Base-by-base conservation (phyloP, 192 early-diverging fungal species). In the Podila epigama region DNA sequence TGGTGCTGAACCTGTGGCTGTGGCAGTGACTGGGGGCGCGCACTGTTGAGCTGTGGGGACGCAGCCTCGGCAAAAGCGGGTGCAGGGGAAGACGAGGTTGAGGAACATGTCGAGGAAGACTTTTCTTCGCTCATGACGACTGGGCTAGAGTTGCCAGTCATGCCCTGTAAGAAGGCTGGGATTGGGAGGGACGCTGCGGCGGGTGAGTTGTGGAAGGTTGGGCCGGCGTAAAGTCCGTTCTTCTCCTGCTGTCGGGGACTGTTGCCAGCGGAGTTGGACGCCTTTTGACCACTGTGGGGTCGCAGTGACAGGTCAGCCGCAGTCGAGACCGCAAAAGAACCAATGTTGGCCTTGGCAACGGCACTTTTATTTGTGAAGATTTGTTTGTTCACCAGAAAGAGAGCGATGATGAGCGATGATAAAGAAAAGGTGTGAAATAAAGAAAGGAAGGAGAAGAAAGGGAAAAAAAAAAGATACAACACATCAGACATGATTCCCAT, bases 191-290 rank as follows among this genome's bases (percentile, higher is more conserved):
- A 69, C 55, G 82, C 81, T 16, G 86, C 83, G 27, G 84, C 81
- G 64, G 86, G 86, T 16, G 86, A 70, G 53, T 88, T 88, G 44
- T 84, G 82, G 68, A 88, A 88, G 16, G 83, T 83, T 25, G 86
- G 85, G 42, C 86, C 86, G 31, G 86, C 86, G 58, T 86, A 88
- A 28, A 82, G 64, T 2, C 66, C 56, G 8, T 59, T 51, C 62
- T 75, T 73, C 31, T 73, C 66, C 51, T 75, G 31, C 39, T 50
- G 29, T 42, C 67, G 29, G 51, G 54, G 66, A 56, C 63, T 63
- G 25, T 56, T 36, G 16, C 65, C 53, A 11, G 4, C 34, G 40
- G 61, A 37, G 52, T 57, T 64, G 59, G 41, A 15, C 7, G 37
- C 33, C 41, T 18, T 60, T 3, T 29, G 13, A 34, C 42, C 36